Base-by-base conservation (phyloP, 2,329 filamentous ascomycete genomes). In the Monilinia vaccinii-corymbosi region DNA sequence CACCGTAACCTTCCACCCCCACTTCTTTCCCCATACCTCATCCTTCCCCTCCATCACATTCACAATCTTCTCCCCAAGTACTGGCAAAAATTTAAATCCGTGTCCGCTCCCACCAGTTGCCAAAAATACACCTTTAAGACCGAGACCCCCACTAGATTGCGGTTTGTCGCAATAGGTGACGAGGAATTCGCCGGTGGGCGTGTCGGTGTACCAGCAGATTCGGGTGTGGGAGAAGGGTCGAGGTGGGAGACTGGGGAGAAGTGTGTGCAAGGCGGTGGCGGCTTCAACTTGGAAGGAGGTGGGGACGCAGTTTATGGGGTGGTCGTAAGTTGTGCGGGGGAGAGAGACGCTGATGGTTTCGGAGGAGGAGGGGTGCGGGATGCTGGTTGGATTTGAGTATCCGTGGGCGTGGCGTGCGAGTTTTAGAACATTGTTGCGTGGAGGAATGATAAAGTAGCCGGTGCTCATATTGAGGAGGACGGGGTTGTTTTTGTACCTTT, bases 361-460 rank as follows among this genome's bases (percentile, higher is more conserved):
- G 4, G 36, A 21, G n/a, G 51, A 21, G 13, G 36, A 50, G n/a
- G 47, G 44, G 44, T 61, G 25, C 0, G 62, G 62, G 13, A 72
- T 68, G 0, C 45, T 21, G 5, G 67, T 67, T 0, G 75, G 76
- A 62, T 79, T 79, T 4, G 75, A 71, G 66, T 82, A 85, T 1
- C 84, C 84, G 62, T 78, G 84, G 0, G 78, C 81, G 68, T 87
- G 83, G 1, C 83, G 75, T 0, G 83, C 83, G 42, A 86, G 74
- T 68, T 86, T 87, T 44, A 86, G 75, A 11, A 82, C 61, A 2
- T 63, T 53, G 63, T 81, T 75, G 2, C 74, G 74, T 0, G 89
- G 88, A 4, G 88, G 87, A 63, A 92, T 88, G 71, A 89, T 79
- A 77, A 91, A 93, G 61, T 88, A 78, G 10, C 88, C 88, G 2